Evolutionary conservation across 345 rosid genomes (phyloP), one percentile per base, ranked within the genome.

Genomic region (Capsella bursapastoris): DNA sequence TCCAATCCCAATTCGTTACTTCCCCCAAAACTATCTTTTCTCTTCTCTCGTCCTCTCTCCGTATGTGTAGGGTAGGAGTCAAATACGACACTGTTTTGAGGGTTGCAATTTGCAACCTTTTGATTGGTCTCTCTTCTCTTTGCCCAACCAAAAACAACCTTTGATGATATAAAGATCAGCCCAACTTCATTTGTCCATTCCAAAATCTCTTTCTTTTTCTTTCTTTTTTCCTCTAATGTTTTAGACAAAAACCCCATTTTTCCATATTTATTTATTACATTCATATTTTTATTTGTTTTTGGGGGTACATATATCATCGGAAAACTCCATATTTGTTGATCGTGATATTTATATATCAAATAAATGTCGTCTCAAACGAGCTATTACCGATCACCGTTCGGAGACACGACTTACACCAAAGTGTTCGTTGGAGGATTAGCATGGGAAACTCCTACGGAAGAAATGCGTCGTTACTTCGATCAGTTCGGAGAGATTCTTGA

Each of bases 401-500:
- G 98, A 29, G 98, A 91, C 85, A 91, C 98, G n/a, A 93, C 97
- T 35, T 83, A 82, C 57, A 91, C 97, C 10, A 93, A 93, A 82
- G 90, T 93, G 64, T 93, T 93, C 59, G 96, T 93, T 25, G 98
- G 97, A 40, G 98, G 98, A 2, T 81, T 93, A 67, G 93, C 98
- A 15, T 93, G 98, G 98, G 98, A 93, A 82, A 91, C 98, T 37
- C 97, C 90, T 1, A 85, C 97, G 2, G 92, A 87, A 49, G 96
- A 89, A 72, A 84, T 93, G 97, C 89, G 86, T 34, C 81, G 79
- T 62, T 88, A 91, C 81, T 93, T 93, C 52, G 92, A 91, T 70
- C 94, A 87, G 79, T 93, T 93, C 49, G 98, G 98, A 9, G 96
- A 93, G 32, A 93, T 91, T 85, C 96, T 93, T 25, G 98, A 93